phyloP scores from a whole-genome alignment of 176 grass and related monocot species.

The Hordeum marinum region DNA sequence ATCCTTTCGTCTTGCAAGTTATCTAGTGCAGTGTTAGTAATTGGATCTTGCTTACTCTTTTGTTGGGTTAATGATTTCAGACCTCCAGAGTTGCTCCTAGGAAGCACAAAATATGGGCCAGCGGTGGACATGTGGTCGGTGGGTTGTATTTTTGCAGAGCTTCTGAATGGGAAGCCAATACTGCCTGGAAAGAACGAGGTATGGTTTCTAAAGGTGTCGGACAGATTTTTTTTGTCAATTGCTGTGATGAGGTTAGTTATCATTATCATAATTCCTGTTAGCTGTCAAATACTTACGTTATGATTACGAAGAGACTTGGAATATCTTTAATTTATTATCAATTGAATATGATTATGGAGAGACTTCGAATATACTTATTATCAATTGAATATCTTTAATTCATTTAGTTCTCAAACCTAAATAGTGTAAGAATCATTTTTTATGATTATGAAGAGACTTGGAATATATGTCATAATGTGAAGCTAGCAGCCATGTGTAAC shows the following conservation, averaged over 20 bases:
- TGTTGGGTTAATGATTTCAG: constrained; percentile 44
- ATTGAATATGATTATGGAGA: no score
- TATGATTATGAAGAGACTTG: neutral
- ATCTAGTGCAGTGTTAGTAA: neutral
- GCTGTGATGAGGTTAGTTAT: neutral
- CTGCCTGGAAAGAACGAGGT: constrained; percentile 93
- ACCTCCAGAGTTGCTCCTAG: constrained; percentile 83
- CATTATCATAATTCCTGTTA: neutral
- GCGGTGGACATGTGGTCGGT: constrained; percentile 99
- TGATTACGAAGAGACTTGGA: neutral
- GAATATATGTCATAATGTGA: constrained; percentile 12
- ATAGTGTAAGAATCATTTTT: neutral
- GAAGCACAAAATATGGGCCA: constrained; percentile 82
- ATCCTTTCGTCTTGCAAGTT: constrained; percentile 12
- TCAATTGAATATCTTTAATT: no score
- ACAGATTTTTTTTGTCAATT: neutral
- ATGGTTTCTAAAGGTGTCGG: constrained; percentile 15
- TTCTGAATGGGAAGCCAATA: constrained; percentile 83
- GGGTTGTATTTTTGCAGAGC: constrained; percentile 96
- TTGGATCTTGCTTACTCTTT: neutral
- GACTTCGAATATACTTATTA: no score
- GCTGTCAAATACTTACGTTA: neutral
- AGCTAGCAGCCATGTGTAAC: neutral
- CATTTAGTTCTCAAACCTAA: no score
- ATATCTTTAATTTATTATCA: neutral